A percentile compares a stretch with the other conserved stretches of the same genome.
Conservation (phyloP, 1,284 basidiomycete genomes). For the Ceratobasidium papillatum region DNA sequence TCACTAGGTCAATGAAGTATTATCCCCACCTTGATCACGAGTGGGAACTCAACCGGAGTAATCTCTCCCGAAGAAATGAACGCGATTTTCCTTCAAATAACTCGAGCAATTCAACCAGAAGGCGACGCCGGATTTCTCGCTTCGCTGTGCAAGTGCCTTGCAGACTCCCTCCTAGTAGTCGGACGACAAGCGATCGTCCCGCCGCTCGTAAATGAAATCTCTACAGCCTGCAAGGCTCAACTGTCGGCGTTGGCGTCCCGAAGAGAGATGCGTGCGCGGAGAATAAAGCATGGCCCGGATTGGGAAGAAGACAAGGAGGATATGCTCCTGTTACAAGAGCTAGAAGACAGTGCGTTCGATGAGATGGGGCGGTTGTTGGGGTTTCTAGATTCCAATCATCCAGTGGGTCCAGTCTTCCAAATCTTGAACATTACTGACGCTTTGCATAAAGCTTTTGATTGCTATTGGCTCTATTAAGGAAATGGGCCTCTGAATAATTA, state of each 20-base stretch:
- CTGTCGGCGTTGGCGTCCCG: constrained; percentile 70
- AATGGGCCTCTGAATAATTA: constrained; percentile 57
- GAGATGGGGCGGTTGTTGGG: constrained; percentile 72
- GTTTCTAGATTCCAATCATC: constrained; percentile 65
- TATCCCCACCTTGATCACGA: constrained; percentile 73
- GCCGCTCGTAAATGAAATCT: constrained; percentile 60
- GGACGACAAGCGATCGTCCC: constrained; percentile 60
- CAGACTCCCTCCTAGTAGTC: constrained; percentile 71
- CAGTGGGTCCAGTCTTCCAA: constrained; percentile 43
- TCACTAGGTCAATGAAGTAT: constrained; percentile 58
- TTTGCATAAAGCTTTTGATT: constrained; percentile 57
- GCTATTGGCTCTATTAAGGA: constrained; percentile 75
- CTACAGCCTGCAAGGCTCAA: constrained; percentile 63
- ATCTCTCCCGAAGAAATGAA: constrained; percentile 75
- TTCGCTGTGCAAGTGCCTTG: constrained; percentile 78
- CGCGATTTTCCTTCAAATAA: constrained; percentile 72
- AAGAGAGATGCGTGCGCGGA: constrained; percentile 61
- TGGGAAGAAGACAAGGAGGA: constrained; percentile 69
- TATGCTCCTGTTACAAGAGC: constrained; percentile 72
- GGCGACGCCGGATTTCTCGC: constrained; percentile 76
- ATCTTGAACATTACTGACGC: not conserved
- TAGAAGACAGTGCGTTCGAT: constrained; percentile 76
- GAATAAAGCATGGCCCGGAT: constrained; percentile 53
- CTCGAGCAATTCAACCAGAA: constrained; percentile 71
- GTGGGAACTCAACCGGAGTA: constrained; percentile 73